Base-by-base conservation (phyloP, 73 alveolate species). In the Paramecium primaurelia region DNA sequence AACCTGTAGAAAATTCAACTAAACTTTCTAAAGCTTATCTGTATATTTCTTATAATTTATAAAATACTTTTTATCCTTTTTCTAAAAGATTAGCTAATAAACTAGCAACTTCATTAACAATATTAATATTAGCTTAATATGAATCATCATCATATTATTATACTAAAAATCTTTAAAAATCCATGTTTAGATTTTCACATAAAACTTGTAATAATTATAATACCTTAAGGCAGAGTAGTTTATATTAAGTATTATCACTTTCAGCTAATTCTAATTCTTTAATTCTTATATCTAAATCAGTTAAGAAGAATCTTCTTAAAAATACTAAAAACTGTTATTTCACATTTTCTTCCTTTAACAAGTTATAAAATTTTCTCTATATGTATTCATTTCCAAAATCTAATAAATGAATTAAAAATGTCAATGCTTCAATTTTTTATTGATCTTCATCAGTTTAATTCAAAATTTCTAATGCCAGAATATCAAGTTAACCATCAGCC, bases 1-100 rank as follows among this genome's bases (percentile, higher is more conserved):
- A 42, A 5, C 91, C 91, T 38, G 91, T 80, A 16, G 91, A 45
- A 49, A 45, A 80, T 26, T 80, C 91, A 26, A 80, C 49, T 36
- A 80, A 80, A 45, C 77, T 80, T 47, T 80, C 91, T 10, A 80
- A 20, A 25, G 77, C 91, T 80, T 80, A 18, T 80, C 91, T 42
- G 25, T 32, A 25, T 2, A 80, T 14, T 80, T 40, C 71, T 25
- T 80, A 12, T 20, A 25, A 20, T 7, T 26, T 42, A 45, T 80
- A 22, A 80, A 11, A 20, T 6, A 32, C 77, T 26, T 16, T 36
- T 7, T 42, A 80, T 25, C 49, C 44, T 32, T 80, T 42, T 45
- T 80, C 91, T 80, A 80, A 22, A 8, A 80, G 47, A 9, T 80
- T 54, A 44, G 91, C 91, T 45, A 80, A 47, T 22, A 45, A 18